Evolutionary conservation across 148 eudicot species (phyloP).

Genomic region (Silene conica): DNA sequence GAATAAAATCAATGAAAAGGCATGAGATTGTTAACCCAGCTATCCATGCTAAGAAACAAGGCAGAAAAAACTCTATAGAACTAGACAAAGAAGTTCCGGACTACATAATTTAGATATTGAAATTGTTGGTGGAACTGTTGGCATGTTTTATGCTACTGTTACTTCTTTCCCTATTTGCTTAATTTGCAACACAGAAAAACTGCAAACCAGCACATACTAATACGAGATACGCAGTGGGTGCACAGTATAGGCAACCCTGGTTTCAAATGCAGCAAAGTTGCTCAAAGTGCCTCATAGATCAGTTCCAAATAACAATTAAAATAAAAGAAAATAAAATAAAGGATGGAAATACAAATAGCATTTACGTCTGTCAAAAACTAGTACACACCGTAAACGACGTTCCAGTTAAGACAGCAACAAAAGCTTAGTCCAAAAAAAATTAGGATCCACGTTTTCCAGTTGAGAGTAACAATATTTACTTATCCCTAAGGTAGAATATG

Average conservation of each 20-base stretch:
- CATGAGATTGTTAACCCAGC: no score
- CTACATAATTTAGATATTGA: no score
- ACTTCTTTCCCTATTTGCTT: no score
- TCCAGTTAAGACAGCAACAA: background rate
- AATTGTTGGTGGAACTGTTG: no score
- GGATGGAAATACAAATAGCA: constrained; percentile 3
- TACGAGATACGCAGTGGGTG: background rate
- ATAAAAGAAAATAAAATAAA: background rate
- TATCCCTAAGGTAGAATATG: background rate
- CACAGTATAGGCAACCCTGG: background rate
- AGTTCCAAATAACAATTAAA: background rate
- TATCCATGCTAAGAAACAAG: no score
- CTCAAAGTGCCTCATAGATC: constrained; percentile 14
- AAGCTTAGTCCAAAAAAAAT: background rate
- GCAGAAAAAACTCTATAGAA: no score
- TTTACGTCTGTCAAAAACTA: background rate
- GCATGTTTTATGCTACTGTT: no score
- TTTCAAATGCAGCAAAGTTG: background rate
- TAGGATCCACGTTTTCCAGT: background rate
- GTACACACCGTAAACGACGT: background rate
- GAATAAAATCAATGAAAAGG: no score
- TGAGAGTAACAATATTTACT: background rate
- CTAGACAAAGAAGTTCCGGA: no score
- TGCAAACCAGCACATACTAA: no score
- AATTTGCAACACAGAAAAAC: no score